Conservation (phyloP, 2,329 filamentous ascomycete species). For the Fusarium sublunatum region DNA sequence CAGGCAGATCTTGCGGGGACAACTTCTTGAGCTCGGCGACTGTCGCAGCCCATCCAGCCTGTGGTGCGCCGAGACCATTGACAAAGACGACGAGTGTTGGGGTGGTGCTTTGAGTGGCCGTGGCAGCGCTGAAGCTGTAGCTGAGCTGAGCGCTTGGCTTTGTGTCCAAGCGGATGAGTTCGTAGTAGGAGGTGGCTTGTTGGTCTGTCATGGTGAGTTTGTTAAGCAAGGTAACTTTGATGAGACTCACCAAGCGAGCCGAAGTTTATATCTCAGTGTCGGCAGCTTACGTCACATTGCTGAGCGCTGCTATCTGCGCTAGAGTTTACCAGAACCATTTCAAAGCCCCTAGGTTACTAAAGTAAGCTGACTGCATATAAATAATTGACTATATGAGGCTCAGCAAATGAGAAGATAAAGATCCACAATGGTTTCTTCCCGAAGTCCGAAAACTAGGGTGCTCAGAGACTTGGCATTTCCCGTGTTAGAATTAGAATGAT, state of each 20-base stretch:
- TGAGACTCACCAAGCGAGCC: background rate
- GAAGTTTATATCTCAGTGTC: background rate
- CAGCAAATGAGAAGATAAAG: too few species aligned
- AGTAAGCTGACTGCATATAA: too few species aligned
- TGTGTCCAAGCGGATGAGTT: slow-evolving; percentile 24
- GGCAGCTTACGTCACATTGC: slow-evolving; percentile 25
- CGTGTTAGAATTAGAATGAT: too few species aligned
- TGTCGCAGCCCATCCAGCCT: slow-evolving; percentile 25
- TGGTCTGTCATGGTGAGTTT: slow-evolving; percentile 3
- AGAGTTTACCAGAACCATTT: background rate
- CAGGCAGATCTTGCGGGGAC: slow-evolving; percentile 39
- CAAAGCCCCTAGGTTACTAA: too few species aligned
- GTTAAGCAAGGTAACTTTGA: background rate
- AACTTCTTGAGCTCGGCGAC: slow-evolving; percentile 20
- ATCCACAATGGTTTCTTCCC: too few species aligned
- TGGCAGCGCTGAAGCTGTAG: slow-evolving; percentile 26
- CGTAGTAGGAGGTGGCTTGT: background rate
- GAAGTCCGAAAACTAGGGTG: too few species aligned
- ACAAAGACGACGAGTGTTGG: slow-evolving; percentile 37
- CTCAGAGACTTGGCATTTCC: too few species aligned
- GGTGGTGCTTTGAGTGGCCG: background rate
- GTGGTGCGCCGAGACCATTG: slow-evolving; percentile 41
- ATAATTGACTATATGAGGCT: too few species aligned
- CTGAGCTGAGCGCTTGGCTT: slow-evolving; percentile 35
- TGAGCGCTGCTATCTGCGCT: background rate